Percentiles rank a stretch among this genome's conserved stretches.
phyloP scores from a whole-genome alignment of 768 basidiomycete genomes.

The Calocybe cyanea region DNA sequence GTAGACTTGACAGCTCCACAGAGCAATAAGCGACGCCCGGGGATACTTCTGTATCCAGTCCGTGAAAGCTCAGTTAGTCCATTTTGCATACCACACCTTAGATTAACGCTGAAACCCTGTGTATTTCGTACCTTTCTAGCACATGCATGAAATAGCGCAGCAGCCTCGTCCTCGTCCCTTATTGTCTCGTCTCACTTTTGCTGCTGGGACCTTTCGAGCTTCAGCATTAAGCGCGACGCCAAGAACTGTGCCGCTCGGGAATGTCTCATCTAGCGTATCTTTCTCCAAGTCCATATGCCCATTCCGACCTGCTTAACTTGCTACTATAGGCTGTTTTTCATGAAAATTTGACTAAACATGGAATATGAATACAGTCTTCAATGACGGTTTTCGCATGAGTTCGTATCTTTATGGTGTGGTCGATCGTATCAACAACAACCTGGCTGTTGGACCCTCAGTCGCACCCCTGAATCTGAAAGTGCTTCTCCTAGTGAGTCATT shows the following conservation, averaged over 20 bases:
- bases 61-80: slow-evolving; percentile 29
- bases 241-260: slow-evolving; percentile 46
- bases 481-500: slow-evolving; percentile 3
- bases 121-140: not conserved
- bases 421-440: slow-evolving; percentile 61
- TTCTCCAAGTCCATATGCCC: slow-evolving; percentile 9
- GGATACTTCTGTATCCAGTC: slow-evolving; percentile 8
- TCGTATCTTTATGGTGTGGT: slow-evolving; percentile 51
- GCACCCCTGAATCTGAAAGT: slow-evolving; percentile 41
- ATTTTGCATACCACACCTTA: not conserved
- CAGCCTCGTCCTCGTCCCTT: slow-evolving; percentile 21
- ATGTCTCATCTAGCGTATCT: slow-evolving; percentile 15
- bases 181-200: slow-evolving; percentile 25
- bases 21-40: slow-evolving; percentile 5
- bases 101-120: slow-evolving; percentile 9
- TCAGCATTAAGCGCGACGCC: slow-evolving; percentile 25
- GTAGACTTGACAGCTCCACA: slow-evolving; percentile 10
- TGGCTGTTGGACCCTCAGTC: slow-evolving; percentile 55
- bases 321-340: not conserved
- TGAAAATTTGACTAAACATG: not conserved
- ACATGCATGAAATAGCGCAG: slow-evolving; percentile 2
- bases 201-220: slow-evolving; percentile 6
- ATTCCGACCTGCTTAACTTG: not conserved
- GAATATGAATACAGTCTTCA: not conserved
- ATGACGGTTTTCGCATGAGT: slow-evolving; percentile 7